A percentile compares a stretch with the other conserved stretches of the same genome.
These are phyloP conservation scores for Boletus vermiculosoides DNA, from an alignment of 768 basidiomycete genomes.

Conservation along the genomic window DNA sequence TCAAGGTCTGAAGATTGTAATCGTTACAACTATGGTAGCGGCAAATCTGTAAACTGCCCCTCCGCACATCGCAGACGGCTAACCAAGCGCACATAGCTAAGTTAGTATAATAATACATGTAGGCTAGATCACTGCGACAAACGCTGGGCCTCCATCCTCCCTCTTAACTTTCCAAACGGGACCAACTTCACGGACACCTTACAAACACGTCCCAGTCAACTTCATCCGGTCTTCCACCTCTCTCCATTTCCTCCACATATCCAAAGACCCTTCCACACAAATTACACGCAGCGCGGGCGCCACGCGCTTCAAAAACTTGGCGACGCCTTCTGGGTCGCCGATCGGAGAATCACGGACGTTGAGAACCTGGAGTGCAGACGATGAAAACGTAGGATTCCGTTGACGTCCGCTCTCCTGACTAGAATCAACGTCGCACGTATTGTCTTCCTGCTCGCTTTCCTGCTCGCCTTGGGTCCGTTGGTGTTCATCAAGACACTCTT, in stretches of 20 bases:
- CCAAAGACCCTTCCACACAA: slow-evolving; percentile 26
- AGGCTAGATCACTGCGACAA: not conserved
- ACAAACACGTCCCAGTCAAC: slow-evolving; percentile 4
- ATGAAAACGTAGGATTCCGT: not conserved
- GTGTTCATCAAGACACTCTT: not conserved
- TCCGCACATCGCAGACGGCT: not conserved
- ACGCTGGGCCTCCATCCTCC: not conserved
- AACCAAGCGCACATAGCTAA: not conserved
- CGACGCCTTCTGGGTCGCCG: slow-evolving; percentile 24
- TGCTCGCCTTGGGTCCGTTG: not conserved
- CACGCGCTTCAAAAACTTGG: slow-evolving; percentile 23
- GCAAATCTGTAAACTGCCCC: not conserved
- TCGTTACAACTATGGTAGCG: too few relatives aligned
- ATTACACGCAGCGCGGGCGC: slow-evolving; percentile 27
- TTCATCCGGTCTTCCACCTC: slow-evolving; percentile 27
- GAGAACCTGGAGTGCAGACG: slow-evolving; percentile 21
- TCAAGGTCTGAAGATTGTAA: too few relatives aligned
- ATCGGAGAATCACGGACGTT: slow-evolving; percentile 31
- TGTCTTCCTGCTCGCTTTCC: not conserved
- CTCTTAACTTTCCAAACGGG: too few relatives aligned
- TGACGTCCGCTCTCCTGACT: not conserved
- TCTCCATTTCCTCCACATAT: slow-evolving; percentile 31
- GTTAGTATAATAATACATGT: slow-evolving; percentile 1
- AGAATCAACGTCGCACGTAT: not conserved
- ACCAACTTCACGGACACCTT: not conserved